These are phyloP conservation scores for Staphylotrichum longicolle DNA, from an alignment of 495 filamentous ascomycete species.

Conservation along the genomic window DNA sequence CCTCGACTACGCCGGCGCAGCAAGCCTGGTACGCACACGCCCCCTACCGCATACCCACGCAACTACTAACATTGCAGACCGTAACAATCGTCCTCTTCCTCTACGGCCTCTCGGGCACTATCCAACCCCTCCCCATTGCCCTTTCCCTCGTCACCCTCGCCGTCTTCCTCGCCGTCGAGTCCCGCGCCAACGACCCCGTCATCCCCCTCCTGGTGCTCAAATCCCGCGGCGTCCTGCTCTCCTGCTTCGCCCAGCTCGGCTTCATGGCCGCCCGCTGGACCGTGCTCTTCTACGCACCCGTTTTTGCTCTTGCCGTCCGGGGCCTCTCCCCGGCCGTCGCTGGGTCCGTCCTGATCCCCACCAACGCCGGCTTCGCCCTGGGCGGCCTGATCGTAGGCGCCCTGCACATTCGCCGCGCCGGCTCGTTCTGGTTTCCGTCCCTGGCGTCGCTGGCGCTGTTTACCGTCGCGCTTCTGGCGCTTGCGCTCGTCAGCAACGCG, in stretches of 20 bases:
- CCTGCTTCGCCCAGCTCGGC: conserved; percentile 64
- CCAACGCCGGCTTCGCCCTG: conserved; percentile 68
- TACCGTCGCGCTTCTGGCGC: conserved; percentile 45
- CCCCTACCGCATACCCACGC: background rate
- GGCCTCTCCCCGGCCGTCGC: conserved; percentile 62
- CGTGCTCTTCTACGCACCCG: conserved; percentile 73
- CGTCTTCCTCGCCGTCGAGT: conserved; percentile 62
- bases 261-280: conserved; percentile 76
- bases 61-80: conserved; percentile 35
- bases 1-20: conserved; percentile 67
- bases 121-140: conserved; percentile 56
- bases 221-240: conserved; percentile 62
- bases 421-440: conserved; percentile 63
- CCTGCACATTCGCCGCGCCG: conserved; percentile 64
- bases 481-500: conserved; percentile 53
- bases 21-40: conserved; percentile 52
- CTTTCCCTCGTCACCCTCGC: conserved; percentile 52
- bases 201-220: conserved; percentile 64
- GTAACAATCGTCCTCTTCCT: conserved; percentile 61
- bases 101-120: conserved; percentile 57
- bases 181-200: conserved; percentile 59
- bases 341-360: conserved; percentile 70
- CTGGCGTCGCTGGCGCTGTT: conserved; percentile 56
- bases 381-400: conserved; percentile 68
- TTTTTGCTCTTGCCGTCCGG: conserved; percentile 69